Percentiles rank a stretch among this genome's conserved stretches.
phyloP scores from a whole-genome alignment of 768 basidiomycete genomes.

The Kondoa subrosea region DNA sequence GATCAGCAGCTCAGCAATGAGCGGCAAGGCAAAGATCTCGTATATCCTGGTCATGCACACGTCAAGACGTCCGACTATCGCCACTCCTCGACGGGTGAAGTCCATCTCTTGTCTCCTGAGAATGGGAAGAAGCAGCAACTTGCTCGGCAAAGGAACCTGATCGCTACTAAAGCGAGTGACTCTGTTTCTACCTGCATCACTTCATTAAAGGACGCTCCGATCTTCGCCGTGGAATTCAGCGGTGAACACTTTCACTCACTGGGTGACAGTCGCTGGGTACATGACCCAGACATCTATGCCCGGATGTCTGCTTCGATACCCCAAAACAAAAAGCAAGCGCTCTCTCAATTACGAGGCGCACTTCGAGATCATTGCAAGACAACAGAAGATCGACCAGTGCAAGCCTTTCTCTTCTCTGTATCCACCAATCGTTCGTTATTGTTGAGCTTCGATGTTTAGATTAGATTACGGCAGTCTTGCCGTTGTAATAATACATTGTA shows the following conservation, averaged over 20 bases:
- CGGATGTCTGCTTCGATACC: neutral
- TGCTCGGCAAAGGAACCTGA: neutral
- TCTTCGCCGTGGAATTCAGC: neutral
- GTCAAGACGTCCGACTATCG: neutral
- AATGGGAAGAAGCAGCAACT: slow-evolving; percentile 8
- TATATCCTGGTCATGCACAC: neutral
- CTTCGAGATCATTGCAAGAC: neutral
- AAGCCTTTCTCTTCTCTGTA: neutral
- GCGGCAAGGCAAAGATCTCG: neutral
- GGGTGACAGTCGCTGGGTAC: neutral
- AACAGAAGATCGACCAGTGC: neutral
- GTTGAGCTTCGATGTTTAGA: neutral
- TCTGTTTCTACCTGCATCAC: neutral
- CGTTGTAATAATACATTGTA: neutral
- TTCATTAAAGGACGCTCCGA: neutral
- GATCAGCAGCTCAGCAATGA: neutral
- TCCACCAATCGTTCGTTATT: neutral
- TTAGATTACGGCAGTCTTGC: neutral
- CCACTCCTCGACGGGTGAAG: neutral
- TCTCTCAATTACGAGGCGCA: neutral
- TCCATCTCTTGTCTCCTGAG: neutral
- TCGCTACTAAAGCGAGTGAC: neutral
- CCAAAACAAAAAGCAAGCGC: neutral
- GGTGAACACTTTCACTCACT: neutral
- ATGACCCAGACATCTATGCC: neutral